phyloP scores from a whole-genome alignment of 352 stramenopile species.

The Globisporangium echinulatum region DNA sequence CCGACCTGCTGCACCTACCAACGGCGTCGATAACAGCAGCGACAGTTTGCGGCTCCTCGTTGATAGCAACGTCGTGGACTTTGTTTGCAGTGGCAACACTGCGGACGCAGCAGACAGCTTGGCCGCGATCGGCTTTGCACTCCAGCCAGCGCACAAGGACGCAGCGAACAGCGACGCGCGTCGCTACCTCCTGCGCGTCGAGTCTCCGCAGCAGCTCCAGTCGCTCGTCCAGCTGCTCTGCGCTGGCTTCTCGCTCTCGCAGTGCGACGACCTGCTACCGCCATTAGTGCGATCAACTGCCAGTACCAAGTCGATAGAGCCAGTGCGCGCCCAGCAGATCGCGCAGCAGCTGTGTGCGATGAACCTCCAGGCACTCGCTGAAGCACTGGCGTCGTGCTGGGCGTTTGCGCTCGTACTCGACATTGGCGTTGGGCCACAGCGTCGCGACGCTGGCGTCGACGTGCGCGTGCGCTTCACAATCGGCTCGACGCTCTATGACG shows the following conservation, averaged over 20 bases:
- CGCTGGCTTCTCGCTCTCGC: constrained; percentile 3
- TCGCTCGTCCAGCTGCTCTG: neutral
- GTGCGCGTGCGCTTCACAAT: constrained; percentile 9
- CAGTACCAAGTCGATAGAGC: neutral
- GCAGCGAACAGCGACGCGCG: too few relatives aligned
- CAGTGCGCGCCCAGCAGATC: neutral
- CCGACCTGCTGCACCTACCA: neutral
- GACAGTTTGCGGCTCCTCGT: neutral
- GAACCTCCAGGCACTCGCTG: constrained; percentile 1
- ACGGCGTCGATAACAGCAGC: neutral
- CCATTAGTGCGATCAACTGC: neutral
- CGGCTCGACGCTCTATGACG: constrained; percentile 4
- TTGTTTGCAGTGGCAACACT: neutral
- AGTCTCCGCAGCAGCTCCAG: neutral
- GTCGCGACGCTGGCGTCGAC: neutral
- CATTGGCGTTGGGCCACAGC: neutral
- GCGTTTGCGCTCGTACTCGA: constrained; percentile 11
- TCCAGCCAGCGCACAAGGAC: neutral
- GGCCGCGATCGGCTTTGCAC: neutral
- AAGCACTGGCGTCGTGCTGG: neutral
- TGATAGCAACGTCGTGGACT: constrained; percentile 1
- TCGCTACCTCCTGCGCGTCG: constrained; percentile 7
- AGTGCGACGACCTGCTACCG: constrained; percentile 2
- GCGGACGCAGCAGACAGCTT: too few relatives aligned
- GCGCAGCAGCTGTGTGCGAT: constrained; percentile 4